phyloP scores from a whole-genome alignment of 768 basidiomycete genomes.

The Porpolomopsis calyptriformis region DNA sequence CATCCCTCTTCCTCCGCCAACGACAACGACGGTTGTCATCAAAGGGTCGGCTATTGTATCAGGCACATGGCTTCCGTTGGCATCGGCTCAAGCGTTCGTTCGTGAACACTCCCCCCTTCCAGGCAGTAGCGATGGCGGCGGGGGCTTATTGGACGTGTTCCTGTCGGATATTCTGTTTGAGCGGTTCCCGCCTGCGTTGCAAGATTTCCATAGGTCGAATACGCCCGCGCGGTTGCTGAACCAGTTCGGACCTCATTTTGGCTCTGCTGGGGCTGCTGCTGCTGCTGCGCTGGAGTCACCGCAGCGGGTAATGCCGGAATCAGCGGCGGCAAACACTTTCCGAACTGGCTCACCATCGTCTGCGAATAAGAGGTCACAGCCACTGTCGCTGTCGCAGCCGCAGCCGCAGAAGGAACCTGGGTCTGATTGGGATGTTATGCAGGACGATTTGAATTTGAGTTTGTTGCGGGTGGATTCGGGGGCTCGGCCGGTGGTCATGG shows the following conservation, averaged over 20 bases:
- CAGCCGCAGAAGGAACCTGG: no score
- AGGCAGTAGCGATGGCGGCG: no score
- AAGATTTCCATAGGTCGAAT: slow-evolving; percentile 44
- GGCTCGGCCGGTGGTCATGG: slow-evolving; percentile 1
- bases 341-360: no score
- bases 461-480: no score
- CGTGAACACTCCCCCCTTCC: slow-evolving; percentile 32
- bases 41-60: slow-evolving; percentile 43
- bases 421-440: no score
- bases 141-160: slow-evolving; percentile 42
- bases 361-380: no score
- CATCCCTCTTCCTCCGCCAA: slow-evolving; percentile 27
- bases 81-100: slow-evolving; percentile 41
- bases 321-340: no score
- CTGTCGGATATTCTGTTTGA: slow-evolving; percentile 52
- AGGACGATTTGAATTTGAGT: no score
- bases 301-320: no score
- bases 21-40: slow-evolving; percentile 33
- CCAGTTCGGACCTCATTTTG: slow-evolving; percentile 58
- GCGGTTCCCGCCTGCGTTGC: slow-evolving; percentile 51
- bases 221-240: slow-evolving; percentile 37
- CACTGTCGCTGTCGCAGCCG: no score
- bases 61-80: slow-evolving; percentile 65
- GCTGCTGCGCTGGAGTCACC: no score
- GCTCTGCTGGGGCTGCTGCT: slow-evolving; percentile 44